phyloP scores from a whole-genome alignment of 2,329 filamentous ascomycete species.

The Bipolaris zeicola region DNA sequence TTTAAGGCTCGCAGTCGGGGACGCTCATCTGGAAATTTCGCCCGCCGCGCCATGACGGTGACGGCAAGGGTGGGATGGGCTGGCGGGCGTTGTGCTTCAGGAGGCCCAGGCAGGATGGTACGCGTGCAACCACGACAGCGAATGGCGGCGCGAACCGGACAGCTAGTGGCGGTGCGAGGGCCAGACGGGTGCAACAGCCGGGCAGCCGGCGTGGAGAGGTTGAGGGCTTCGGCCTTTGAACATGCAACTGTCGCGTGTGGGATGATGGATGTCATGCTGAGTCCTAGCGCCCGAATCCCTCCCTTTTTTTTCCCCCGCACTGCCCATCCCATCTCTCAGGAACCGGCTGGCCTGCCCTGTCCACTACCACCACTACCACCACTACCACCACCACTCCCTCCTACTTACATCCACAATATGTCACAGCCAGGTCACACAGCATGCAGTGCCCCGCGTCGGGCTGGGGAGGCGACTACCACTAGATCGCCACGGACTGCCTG shows the following conservation, averaged over 20 bases:
- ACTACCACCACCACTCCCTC: no score
- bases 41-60: slow-evolving; percentile 34
- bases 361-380: slow-evolving; percentile 1
- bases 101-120: slow-evolving; percentile 39
- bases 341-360: slow-evolving; percentile 22
- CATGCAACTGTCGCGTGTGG: slow-evolving; percentile 36
- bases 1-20: slow-evolving; percentile 25
- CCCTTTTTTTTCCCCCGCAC: slow-evolving; percentile 39
- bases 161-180: slow-evolving; percentile 17
- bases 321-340: slow-evolving; percentile 44
- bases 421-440: no score
- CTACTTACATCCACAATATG: no score
- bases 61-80: slow-evolving; percentile 41
- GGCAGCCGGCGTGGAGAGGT: slow-evolving; percentile 19
- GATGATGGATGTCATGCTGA: slow-evolving; percentile 25
- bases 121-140: slow-evolving; percentile 30
- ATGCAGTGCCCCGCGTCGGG: no score
- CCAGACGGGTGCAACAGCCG: slow-evolving; percentile 24
- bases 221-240: slow-evolving; percentile 42
- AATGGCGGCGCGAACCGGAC: slow-evolving; percentile 21
- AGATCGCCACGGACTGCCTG: no score
- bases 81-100: slow-evolving; percentile 29
- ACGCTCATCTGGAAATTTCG: slow-evolving; percentile 27
- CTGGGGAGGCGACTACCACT: no score
- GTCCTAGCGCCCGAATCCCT: slow-evolving; percentile 35